These are phyloP conservation scores for Cryptosporidium ryanae DNA, from an alignment of 169 alveolate species.

Conservation along the genomic window DNA sequence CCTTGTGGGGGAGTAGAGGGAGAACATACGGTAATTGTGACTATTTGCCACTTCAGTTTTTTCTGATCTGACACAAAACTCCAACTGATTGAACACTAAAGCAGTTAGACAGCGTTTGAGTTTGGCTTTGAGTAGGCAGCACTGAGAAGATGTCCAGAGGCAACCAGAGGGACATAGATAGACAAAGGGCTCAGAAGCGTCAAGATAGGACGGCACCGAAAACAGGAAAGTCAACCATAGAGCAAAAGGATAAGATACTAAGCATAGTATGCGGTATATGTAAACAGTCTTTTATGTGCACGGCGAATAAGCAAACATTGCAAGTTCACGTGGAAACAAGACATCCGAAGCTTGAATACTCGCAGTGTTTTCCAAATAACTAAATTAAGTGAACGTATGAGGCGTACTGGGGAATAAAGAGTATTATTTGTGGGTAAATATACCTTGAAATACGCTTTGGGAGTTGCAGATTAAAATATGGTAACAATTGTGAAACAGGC, in stretches of 20 bases:
- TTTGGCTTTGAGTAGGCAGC: too few relatives aligned
- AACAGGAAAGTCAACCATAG: conserved; percentile 78
- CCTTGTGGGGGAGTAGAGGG: too few relatives aligned
- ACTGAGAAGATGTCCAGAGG: conserved; percentile 87
- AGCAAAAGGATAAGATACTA: conserved; percentile 80
- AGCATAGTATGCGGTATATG: conserved; percentile 84
- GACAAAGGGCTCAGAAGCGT: conserved; percentile 81
- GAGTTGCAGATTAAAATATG: conserved; percentile 25
- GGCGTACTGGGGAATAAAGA: not conserved
- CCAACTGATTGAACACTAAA: too few relatives aligned
- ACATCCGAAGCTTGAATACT: conserved; percentile 82
- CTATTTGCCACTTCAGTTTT: too few relatives aligned
- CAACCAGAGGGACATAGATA: conserved; percentile 85
- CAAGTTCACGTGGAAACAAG: conserved; percentile 83
- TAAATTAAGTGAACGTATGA: not conserved
- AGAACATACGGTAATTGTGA: too few relatives aligned
- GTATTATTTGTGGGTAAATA: not conserved
- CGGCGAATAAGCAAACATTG: conserved; percentile 82
- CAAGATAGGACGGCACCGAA: conserved; percentile 81
- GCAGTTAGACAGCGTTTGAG: too few relatives aligned
- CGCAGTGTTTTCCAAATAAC: conserved; percentile 81
- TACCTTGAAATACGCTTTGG: not conserved
- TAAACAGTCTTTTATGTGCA: conserved; percentile 85
- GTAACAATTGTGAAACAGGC: conserved; percentile 78
- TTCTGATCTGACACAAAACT: too few relatives aligned